Evolutionary conservation across 2,329 filamentous ascomycete species (phyloP).

Genomic region (Aspergillus pseudotamarii): DNA sequence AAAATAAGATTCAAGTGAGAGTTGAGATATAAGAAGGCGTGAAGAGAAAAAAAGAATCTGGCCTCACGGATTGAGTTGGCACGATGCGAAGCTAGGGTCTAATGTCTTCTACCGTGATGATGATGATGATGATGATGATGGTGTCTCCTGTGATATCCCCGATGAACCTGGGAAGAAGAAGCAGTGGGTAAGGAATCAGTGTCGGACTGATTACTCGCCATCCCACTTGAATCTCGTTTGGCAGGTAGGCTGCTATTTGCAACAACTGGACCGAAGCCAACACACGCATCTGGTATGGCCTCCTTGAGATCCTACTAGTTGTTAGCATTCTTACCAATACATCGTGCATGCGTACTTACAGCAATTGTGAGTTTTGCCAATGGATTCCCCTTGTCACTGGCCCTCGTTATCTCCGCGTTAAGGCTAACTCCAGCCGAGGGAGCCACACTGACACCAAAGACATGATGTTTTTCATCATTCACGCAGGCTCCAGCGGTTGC

Average conservation of each 20-base stretch:
- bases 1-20: background rate
- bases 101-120: background rate
- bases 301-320: background rate
- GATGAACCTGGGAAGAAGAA: background rate
- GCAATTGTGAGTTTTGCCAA: conserved; percentile 13
- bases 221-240: background rate
- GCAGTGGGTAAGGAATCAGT: background rate
- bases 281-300: background rate
- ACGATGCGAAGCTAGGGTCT: background rate
- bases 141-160: background rate
- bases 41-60: background rate
- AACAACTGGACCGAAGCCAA: conserved; percentile 5
- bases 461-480: conserved; percentile 2
- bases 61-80: background rate
- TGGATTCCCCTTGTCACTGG: conserved; percentile 11
- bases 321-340: background rate
- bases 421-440: conserved; percentile 19
- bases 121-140: conserved; percentile 2
- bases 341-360: conserved; percentile 7
- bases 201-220: background rate
- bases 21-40: background rate
- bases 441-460: conserved; percentile 13
- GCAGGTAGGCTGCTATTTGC: background rate
- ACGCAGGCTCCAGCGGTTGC: conserved; percentile 14
- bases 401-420: conserved; percentile 15